Conservation (phyloP, 2,329 filamentous ascomycete species). For the Aspergillus sp. region DNA sequence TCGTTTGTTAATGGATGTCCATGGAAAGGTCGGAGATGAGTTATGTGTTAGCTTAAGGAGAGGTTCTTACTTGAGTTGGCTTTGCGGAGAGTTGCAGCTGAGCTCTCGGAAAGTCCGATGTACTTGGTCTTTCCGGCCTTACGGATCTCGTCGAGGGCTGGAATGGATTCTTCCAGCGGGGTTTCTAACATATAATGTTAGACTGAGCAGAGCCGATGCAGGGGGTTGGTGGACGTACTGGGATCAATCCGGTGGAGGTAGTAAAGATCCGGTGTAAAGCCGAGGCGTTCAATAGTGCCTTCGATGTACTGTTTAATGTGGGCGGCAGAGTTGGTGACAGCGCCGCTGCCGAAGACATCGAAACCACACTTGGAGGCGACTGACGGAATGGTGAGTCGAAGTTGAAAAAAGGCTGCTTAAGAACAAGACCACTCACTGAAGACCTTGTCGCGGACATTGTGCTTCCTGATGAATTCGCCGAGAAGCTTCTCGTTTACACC, state of each 20-base stretch:
- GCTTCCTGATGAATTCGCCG: slow-evolving; percentile 52
- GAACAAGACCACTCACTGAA: neutral
- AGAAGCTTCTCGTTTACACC: slow-evolving; percentile 53
- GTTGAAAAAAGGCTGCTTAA: neutral
- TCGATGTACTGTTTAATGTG: slow-evolving; percentile 53
- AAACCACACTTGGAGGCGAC: slow-evolving; percentile 53
- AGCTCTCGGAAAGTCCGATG: slow-evolving; percentile 51
- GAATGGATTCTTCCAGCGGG: slow-evolving; percentile 49
- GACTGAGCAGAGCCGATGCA: neutral
- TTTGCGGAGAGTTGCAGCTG: slow-evolving; percentile 45
- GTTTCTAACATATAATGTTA: slow-evolving; percentile 32
- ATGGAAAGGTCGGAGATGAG: neutral
- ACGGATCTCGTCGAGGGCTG: slow-evolving; percentile 48
- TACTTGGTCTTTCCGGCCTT: slow-evolving; percentile 50
- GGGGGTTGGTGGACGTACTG: slow-evolving; percentile 28
- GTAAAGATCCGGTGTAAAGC: slow-evolving; percentile 49
- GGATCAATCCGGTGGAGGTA: slow-evolving; percentile 49
- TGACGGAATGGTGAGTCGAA: slow-evolving; percentile 15
- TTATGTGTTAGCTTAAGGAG: neutral
- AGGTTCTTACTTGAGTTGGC: slow-evolving; percentile 43
- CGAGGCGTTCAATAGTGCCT: slow-evolving; percentile 50
- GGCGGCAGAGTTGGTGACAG: slow-evolving; percentile 46
- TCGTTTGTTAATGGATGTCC: neutral
- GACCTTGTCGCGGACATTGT: slow-evolving; percentile 51
- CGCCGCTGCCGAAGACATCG: slow-evolving; percentile 34